Percentiles rank a stretch among this genome's conserved stretches.
Conservation (phyloP, 768 basidiomycete species). For the Termitomyces sp. region DNA sequence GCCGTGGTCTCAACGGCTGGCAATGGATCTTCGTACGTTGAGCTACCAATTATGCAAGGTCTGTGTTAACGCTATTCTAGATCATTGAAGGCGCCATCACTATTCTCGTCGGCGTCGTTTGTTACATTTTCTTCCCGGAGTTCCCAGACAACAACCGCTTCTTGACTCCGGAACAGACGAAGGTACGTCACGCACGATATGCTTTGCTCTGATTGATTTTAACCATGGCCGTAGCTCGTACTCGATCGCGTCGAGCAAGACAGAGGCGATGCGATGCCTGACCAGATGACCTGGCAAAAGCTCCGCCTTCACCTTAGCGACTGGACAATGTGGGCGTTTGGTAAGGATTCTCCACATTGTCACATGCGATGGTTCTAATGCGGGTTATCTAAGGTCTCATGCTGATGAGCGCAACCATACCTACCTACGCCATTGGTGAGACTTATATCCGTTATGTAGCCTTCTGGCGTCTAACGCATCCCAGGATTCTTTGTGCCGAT, state of each 20-base stretch:
- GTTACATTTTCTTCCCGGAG: constrained; percentile 19
- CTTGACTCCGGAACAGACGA: constrained; percentile 28
- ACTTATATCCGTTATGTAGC: not conserved
- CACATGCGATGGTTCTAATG: not conserved
- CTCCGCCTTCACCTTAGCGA: constrained; percentile 28
- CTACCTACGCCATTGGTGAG: constrained; percentile 30
- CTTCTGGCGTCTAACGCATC: not conserved
- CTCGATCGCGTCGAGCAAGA: constrained; percentile 30
- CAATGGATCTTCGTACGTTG: constrained; percentile 22
- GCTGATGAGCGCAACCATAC: constrained; percentile 31
- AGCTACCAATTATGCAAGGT: not conserved
- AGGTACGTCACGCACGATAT: constrained; percentile 10
- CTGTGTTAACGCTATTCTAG: constrained; percentile 11
- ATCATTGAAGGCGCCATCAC: constrained; percentile 22
- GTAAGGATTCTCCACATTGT: constrained; percentile 13
- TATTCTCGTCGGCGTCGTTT: constrained; percentile 16
- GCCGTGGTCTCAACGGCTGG: constrained; percentile 16
- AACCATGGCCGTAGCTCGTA: constrained; percentile 2
- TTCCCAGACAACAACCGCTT: constrained; percentile 26
- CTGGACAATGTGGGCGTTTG: constrained; percentile 31
- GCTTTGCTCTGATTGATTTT: constrained; percentile 11
- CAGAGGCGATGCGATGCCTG: constrained; percentile 30
- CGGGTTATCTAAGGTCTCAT: constrained; percentile 20
- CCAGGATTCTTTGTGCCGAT: constrained; percentile 27
- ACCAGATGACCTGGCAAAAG: constrained; percentile 23